Evolutionary conservation across 1,139 yeast species (phyloP), one percentile per base, ranked within the genome.

Genomic region (Taphrina communis): DNA sequence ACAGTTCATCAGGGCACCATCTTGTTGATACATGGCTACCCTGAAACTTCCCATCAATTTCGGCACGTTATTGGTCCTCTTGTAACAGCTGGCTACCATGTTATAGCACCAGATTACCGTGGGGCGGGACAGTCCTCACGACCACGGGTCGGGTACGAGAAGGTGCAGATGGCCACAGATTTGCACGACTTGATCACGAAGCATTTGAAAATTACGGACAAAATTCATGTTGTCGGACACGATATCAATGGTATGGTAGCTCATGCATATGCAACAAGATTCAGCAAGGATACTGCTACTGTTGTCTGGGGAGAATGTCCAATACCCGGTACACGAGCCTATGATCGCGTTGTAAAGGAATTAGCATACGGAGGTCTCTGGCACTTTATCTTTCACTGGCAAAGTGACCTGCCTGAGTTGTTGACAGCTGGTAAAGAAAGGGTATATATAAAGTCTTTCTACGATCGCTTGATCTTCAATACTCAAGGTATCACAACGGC

Each of bases 171-270:
- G 36, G 57, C 57, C 7, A 36, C 21, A 31, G 57, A 52, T 12
- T n/a, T 52, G 41, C 39, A 52, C 35, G 57, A 52, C 12, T 36
- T 52, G 38, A 31, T 52, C 41, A 52, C 57, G 14, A 52, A 52
- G 39, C 14, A 25, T 36, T 25, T 21, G 14, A 31, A 36, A 42
- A 7, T 35, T 12, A 52, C 7, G 41, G 39, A 52, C 9, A 52
- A 52, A 14, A 36, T 52, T 19, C 39, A 52, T 17, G 39, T 52
- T 3, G 57, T 52, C 12, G 57, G 57, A 19, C 57, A 52, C 9
- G 57, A 52, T 35, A 52, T 52, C 14, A 42, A 42, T 7, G 57
- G 57, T 5, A 52, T 52, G 57, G 39, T 52, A 12, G 57, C 57
- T 9, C 42, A 52, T 36, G 39, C 57, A 8, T 52, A 52, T 19